Conservation (phyloP, 2,329 filamentous ascomycete genomes). For the Pezicula rhizophila region DNA sequence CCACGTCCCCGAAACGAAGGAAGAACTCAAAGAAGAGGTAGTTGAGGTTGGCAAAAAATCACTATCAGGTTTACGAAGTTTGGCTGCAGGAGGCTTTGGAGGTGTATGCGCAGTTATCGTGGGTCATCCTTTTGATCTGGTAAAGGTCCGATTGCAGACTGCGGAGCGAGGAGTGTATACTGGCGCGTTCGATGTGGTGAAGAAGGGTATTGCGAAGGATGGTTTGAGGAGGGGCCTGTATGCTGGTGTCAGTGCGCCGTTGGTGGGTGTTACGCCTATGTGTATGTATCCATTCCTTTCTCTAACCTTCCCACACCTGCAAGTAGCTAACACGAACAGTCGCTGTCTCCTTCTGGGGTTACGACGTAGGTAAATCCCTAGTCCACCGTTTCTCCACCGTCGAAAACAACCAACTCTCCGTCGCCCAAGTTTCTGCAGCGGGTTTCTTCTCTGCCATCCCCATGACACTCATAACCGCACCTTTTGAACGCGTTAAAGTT, state of each 20-base stretch:
- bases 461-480: conserved; percentile 97
- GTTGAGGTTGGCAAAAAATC: conserved; percentile 20
- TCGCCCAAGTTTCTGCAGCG: conserved; percentile 82
- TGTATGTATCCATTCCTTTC: conserved; percentile 58
- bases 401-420: conserved; percentile 66
- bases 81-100: conserved; percentile 86
- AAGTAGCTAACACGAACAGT: conserved; percentile 36
- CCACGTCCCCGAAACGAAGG: conserved; percentile 27
- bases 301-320: not conserved
- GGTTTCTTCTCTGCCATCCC: conserved; percentile 98
- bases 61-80: conserved; percentile 65
- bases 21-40: conserved; percentile 18
- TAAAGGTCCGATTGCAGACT: conserved; percentile 96
- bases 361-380: conserved; percentile 89
- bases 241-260: conserved; percentile 90
- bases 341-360: conserved; percentile 74
- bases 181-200: conserved; percentile 84
- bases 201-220: conserved; percentile 81
- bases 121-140: conserved; percentile 93
- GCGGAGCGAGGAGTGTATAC: conserved; percentile 90
- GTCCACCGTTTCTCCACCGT: conserved; percentile 64
- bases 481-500: conserved; percentile 98
- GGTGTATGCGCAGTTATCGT: conserved; percentile 91
- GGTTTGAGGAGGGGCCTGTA: conserved; percentile 78
- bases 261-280: conserved; percentile 97